Percentiles rank a stretch among this genome's conserved stretches.
Conservation (phyloP, 73 alveolate genomes). For the Tetrahymena borealis region DNA sequence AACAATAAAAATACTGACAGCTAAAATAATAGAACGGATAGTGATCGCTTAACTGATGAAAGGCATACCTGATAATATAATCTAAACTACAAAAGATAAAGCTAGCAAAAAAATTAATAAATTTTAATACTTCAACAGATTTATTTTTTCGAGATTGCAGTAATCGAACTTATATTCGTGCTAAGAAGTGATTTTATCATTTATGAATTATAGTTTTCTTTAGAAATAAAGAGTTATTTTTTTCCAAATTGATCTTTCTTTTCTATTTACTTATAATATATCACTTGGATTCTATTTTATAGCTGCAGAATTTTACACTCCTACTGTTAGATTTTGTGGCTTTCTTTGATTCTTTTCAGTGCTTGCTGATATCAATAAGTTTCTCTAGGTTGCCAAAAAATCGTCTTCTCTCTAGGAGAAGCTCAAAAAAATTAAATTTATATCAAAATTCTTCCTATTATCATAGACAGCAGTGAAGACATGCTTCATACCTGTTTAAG, state of each 20-base stretch:
- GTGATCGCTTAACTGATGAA: background rate
- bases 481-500: background rate
- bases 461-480: background rate
- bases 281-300: background rate
- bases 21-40: background rate
- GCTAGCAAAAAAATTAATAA: background rate
- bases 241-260: background rate
- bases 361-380: background rate
- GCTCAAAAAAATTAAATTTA: background rate
- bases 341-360: background rate
- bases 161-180: background rate
- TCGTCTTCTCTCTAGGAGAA: background rate
- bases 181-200: background rate
- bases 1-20: background rate
- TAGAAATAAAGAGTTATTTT: background rate
- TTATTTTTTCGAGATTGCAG: background rate
- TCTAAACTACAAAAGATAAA: background rate
- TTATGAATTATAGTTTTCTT: background rate
- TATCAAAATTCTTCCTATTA: background rate
- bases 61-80: background rate
- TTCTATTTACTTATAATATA: background rate
- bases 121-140: background rate
- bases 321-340: background rate
- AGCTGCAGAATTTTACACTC: background rate
- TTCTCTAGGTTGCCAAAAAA: background rate